Conservation (phyloP, 371 early-diverging fungal species). For the Cokeromyces recurvatus region DNA sequence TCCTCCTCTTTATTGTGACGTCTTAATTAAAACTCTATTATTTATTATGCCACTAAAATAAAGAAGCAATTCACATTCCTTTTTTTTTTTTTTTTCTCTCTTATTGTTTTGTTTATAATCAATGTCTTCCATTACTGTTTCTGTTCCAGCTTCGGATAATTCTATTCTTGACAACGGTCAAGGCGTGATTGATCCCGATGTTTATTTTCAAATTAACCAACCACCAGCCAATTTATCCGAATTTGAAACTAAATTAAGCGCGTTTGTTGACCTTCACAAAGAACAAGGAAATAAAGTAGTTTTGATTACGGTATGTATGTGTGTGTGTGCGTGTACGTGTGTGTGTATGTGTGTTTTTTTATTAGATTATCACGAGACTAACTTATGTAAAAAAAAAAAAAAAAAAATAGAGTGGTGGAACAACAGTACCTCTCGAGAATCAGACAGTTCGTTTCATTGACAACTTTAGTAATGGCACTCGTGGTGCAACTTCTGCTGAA, state of each 20-base stretch:
- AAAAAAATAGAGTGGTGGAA: constrained; percentile 87
- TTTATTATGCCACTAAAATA: no score
- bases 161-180: constrained; percentile 45
- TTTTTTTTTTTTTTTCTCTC: no score
- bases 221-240: constrained; percentile 70
- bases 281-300: constrained; percentile 62
- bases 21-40: no score
- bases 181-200: constrained; percentile 64
- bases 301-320: constrained; percentile 67
- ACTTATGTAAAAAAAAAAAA: no score
- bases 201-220: constrained; percentile 76
- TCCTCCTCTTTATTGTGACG: no score
- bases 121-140: background rate
- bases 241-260: constrained; percentile 55
- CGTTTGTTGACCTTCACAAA: constrained; percentile 70
- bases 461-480: constrained; percentile 95
- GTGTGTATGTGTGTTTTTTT: no score
- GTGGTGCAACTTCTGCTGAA: constrained; percentile 96
- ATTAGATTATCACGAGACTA: no score
- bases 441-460: constrained; percentile 98
- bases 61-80: no score
- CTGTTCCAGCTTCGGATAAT: background rate
- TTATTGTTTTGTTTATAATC: no score
- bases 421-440: constrained; percentile 94
- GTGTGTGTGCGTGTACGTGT: no score